phyloP scores from a whole-genome alignment of 2,329 filamentous ascomycete genomes.

The Fusarium verticillioides region DNA sequence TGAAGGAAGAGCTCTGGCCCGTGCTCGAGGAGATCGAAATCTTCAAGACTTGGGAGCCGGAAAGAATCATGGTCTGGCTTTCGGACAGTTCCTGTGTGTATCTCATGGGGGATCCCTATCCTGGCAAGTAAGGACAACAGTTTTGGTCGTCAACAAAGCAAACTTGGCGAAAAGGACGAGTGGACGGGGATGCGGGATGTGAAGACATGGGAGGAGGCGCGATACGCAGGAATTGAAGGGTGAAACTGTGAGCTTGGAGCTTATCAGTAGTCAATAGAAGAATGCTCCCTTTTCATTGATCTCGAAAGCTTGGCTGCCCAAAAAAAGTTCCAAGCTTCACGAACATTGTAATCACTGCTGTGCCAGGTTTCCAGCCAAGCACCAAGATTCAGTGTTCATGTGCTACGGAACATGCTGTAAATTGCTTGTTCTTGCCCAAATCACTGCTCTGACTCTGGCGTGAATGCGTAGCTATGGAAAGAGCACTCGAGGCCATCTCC shows the following conservation, averaged over 20 bases:
- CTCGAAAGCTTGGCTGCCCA: no score
- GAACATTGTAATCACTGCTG: neutral
- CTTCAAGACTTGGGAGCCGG: neutral
- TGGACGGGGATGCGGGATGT: fast-evolving
- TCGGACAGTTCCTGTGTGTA: neutral
- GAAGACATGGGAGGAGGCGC: fast-evolving
- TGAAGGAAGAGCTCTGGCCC: neutral
- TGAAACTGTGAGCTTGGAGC: fast-evolving
- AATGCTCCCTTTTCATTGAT: no score
- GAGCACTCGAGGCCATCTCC: neutral
- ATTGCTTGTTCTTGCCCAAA: neutral
- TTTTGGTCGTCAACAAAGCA: no score
- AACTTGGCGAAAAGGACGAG: no score
- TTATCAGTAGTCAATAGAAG: neutral
- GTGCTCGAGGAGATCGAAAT: neutral
- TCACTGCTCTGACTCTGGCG: fast-evolving
- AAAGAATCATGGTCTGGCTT: neutral
- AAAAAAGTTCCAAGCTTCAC: no score
- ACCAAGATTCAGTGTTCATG: neutral
- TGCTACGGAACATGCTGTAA: neutral
- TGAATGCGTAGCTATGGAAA: neutral
- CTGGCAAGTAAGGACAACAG: no score
- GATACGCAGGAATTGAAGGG: fast-evolving
- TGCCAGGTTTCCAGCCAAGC: neutral
- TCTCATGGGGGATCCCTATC: neutral